Evolutionary conservation across 805 yeast species (phyloP).

Genomic region (Priceomyces fermenticarens): DNA sequence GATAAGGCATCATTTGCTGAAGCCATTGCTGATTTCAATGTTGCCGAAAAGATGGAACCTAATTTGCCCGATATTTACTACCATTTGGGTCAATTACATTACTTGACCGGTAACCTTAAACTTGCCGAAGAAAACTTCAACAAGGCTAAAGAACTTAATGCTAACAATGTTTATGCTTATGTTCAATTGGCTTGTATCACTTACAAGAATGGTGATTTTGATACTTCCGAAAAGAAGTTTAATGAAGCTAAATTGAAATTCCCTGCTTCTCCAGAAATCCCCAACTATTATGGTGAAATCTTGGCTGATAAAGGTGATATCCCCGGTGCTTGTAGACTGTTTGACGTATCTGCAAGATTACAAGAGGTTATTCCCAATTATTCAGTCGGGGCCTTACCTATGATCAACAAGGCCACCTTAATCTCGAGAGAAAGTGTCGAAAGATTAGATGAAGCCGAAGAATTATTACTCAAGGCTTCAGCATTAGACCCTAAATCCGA

Average conservation of each 20-base stretch:
- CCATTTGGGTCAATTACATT: slow-evolving; percentile 91
- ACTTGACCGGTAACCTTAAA: slow-evolving; percentile 70
- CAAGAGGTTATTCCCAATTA: slow-evolving; percentile 67
- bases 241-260: slow-evolving; percentile 67
- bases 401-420: slow-evolving; percentile 83
- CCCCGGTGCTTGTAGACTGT: slow-evolving; percentile 72
- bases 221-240: slow-evolving; percentile 63
- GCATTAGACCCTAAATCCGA: slow-evolving; percentile 85
- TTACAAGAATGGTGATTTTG: slow-evolving; percentile 68
- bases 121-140: slow-evolving; percentile 73
- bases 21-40: slow-evolving; percentile 62
- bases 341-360: slow-evolving; percentile 79
- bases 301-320: slow-evolving; percentile 77
- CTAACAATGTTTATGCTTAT: slow-evolving; percentile 75
- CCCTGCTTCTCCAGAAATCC: slow-evolving; percentile 87
- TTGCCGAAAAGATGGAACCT: slow-evolving; percentile 68
- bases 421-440: slow-evolving; percentile 55
- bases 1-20: slow-evolving; percentile 67
- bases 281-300: slow-evolving; percentile 94
- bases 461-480: slow-evolving; percentile 69
- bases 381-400: slow-evolving; percentile 84
- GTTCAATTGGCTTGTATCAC: slow-evolving; percentile 91
- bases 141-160: slow-evolving; percentile 72
- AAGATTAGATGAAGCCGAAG: slow-evolving; percentile 52
- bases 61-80: slow-evolving; percentile 80